Evolutionary conservation across 164 flowering plant species (phyloP).

Genomic region (Aristolochia fimbriata): DNA sequence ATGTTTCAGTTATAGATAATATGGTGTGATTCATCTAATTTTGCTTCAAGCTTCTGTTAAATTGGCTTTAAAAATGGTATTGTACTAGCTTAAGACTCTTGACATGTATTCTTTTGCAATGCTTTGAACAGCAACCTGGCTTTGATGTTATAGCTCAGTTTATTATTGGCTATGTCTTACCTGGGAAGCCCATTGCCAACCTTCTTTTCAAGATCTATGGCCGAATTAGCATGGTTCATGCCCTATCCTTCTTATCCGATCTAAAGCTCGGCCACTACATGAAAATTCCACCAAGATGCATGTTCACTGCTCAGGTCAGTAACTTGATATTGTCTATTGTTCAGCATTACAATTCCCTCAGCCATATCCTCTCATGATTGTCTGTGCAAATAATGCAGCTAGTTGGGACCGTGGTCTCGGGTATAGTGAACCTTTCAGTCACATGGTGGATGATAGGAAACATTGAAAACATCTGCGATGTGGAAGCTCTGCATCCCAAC

Average conservation of each 20-base stretch:
- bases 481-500: conserved; percentile 56
- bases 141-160: conserved; percentile 96
- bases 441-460: conserved; percentile 96
- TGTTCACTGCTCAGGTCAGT: conserved; percentile 85
- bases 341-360: neutral
- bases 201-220: conserved; percentile 96
- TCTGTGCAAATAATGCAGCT: conserved; percentile 36
- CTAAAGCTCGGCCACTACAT: conserved; percentile 96
- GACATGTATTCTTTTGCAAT: neutral
- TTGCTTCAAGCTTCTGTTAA: too few species aligned
- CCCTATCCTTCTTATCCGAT: conserved; percentile 86
- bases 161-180: conserved; percentile 69
- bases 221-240: conserved; percentile 83
- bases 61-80: too few species aligned
- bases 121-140: conserved; percentile 77
- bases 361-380: neutral
- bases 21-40: neutral
- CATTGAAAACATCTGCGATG: conserved; percentile 74
- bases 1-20: neutral
- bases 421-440: conserved; percentile 65
- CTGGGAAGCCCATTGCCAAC: conserved; percentile 91
- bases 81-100: too few species aligned
- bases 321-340: neutral
- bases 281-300: conserved; percentile 94
- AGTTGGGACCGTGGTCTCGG: conserved; percentile 74